Evolutionary conservation across 805 yeast species (phyloP).

Genomic region (Yamadazyma scolyti): DNA sequence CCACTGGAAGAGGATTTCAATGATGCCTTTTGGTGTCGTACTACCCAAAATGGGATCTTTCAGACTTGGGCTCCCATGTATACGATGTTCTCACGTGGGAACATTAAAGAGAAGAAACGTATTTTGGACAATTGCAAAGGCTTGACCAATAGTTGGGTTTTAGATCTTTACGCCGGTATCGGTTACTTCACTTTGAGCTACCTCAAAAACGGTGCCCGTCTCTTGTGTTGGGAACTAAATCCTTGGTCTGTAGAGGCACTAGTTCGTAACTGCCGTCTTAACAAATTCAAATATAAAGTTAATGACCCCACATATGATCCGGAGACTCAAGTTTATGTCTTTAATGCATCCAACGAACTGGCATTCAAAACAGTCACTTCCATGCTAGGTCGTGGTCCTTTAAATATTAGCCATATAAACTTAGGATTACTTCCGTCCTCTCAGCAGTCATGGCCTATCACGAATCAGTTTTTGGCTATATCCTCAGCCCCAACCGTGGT

Average conservation of each 20-base stretch:
- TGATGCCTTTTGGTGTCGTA: conserved; percentile 67
- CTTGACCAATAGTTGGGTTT: conserved; percentile 40
- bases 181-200: conserved; percentile 81
- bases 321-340: conserved; percentile 43
- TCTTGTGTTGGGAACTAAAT: conserved; percentile 80
- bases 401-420: conserved; percentile 60
- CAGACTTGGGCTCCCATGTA: conserved; percentile 84
- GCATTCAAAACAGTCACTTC: conserved; percentile 21
- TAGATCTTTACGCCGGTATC: conserved; percentile 80
- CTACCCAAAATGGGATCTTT: conserved; percentile 65
- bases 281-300: conserved; percentile 38
- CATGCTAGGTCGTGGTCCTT: conserved; percentile 13
- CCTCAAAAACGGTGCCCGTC: conserved; percentile 48
- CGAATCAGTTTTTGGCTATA: conserved; percentile 16
- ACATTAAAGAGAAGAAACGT: conserved; percentile 74
- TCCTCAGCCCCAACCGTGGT: conserved; percentile 21
- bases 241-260: conserved; percentile 82
- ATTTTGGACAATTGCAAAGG: conserved; percentile 42
- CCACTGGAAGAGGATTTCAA: conserved; percentile 45
- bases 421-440: conserved; percentile 79
- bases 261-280: conserved; percentile 47
- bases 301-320: conserved; percentile 15
- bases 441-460: conserved; percentile 54
- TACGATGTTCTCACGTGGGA: conserved; percentile 88
- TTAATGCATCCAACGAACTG: conserved; percentile 59